Conservation (phyloP, 2,329 filamentous ascomycete genomes). For the Scleromitrula shiraiana region DNA sequence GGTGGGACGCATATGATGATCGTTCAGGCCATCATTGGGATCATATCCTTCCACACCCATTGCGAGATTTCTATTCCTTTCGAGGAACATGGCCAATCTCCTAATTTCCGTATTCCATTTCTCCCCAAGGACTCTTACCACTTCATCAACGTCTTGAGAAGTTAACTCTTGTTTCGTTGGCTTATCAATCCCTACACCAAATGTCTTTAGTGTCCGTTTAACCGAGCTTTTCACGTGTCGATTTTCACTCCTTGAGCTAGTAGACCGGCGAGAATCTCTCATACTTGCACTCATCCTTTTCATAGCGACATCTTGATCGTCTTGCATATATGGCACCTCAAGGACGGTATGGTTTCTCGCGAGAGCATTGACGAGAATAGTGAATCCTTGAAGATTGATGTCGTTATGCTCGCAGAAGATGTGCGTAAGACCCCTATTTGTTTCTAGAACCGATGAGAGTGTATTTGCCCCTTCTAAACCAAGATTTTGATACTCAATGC, state of each 20-base stretch:
- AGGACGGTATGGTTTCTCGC: slow-evolving; percentile 55
- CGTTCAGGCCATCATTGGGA: slow-evolving; percentile 13
- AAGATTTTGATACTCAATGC: slow-evolving; percentile 61
- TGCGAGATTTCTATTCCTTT: slow-evolving; percentile 27
- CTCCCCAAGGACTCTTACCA: slow-evolving; percentile 23
- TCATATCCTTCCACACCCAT: slow-evolving; percentile 17
- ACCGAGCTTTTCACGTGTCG: slow-evolving; percentile 23
- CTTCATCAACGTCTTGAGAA: slow-evolving; percentile 27
- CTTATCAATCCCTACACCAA: slow-evolving; percentile 22
- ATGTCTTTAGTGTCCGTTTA: slow-evolving; percentile 22
- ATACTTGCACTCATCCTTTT: slow-evolving; percentile 36
- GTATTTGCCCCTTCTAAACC: slow-evolving; percentile 63
- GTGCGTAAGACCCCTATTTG: slow-evolving; percentile 54
- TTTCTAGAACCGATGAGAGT: slow-evolving; percentile 58
- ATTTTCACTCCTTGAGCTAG: slow-evolving; percentile 13
- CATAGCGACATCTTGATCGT: slow-evolving; percentile 53
- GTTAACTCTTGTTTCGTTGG: slow-evolving; percentile 23
- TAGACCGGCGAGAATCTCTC: slow-evolving; percentile 18
- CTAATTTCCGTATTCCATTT: slow-evolving; percentile 27
- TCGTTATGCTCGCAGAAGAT: slow-evolving; percentile 66
- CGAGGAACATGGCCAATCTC: slow-evolving; percentile 24
- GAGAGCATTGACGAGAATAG: slow-evolving; percentile 60
- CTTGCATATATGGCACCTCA: slow-evolving; percentile 54
- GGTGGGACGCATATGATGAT: slow-evolving; percentile 24
- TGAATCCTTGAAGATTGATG: slow-evolving; percentile 63